Evolutionary conservation across 2,329 filamentous ascomycete genomes (phyloP), one percentile per base, ranked within the genome.

Genomic region (Clarireedia sp.): DNA sequence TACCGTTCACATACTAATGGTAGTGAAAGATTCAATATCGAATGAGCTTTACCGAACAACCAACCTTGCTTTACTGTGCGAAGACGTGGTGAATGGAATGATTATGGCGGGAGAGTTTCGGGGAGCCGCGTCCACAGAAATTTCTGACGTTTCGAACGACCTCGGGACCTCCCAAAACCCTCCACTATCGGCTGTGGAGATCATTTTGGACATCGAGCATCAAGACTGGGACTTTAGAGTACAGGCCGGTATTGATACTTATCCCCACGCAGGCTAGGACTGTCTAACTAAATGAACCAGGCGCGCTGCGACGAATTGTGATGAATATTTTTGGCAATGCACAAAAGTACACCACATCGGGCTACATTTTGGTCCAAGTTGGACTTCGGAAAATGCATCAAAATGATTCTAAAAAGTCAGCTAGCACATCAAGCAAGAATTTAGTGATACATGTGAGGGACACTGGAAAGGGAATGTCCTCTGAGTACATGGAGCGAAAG

Each of bases 281-380:
- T 33, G 10, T 33, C 29, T 33, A 33, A 33, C 29, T 2, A 33
- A 16, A 33, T 1, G 10, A 80, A 37, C 75, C 76, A 0, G 81
- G 81, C 0, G 74, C 74, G 2, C 63, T 76, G 33, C 70, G 73
- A 48, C 47, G 60, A 45, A 55, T 83, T 40, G 73, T 83, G 33
- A 81, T 82, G 79, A 83, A 83, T 48, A 62, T 83, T 0, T 76
- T 82, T 36, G 79, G 79, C 3, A 83, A 83, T 61, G 75, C 80
- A 0, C 70, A 83, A 59, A 83, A 83, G 62, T 83, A 82, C 54
- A 83, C 79, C 0, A 69, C 73, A 2, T 60, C 68, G 0, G 80
- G 80, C 3, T 74, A 68, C 48, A 73, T 83, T 3, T 69, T 71
- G 3, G 68, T 78, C 33, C 48, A 51, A 23, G 24, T 55, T n/a